These are phyloP conservation scores for Acephala macrosclerotiorum DNA, from an alignment of 2,329 filamentous ascomycete genomes.

Conservation along the genomic window DNA sequence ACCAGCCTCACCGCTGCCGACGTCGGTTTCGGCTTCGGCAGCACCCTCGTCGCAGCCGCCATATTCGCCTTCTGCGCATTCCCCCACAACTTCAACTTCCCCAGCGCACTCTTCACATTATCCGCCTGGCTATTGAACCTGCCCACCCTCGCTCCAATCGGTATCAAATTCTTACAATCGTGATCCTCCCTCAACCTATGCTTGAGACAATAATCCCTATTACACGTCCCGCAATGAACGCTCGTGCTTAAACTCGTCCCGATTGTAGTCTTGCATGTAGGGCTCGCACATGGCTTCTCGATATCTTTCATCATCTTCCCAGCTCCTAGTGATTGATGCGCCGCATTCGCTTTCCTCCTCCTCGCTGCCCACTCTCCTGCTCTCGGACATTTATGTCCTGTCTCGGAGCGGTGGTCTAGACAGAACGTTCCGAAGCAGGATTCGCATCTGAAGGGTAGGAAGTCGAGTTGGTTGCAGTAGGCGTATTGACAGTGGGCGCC, in stretches of 20 bases:
- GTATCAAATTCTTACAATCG: conserved; percentile 79
- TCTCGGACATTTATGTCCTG: conserved; percentile 73
- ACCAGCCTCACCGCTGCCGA: conserved; percentile 69
- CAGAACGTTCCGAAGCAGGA: conserved; percentile 88
- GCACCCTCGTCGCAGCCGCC: conserved; percentile 51
- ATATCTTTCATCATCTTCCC: conserved; percentile 60
- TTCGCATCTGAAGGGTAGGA: conserved; percentile 93
- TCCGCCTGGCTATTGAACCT: conserved; percentile 60
- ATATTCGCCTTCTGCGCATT: conserved; percentile 70
- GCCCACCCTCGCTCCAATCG: conserved; percentile 58
- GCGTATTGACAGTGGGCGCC: conserved; percentile 90
- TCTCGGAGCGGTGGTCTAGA: conserved; percentile 90
- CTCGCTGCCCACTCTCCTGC: conserved; percentile 69
- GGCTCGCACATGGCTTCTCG: conserved; percentile 73
- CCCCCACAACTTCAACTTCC: conserved; percentile 82
- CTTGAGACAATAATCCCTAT: conserved; percentile 78
- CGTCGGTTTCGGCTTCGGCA: conserved; percentile 70
- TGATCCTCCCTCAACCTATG: conserved; percentile 83
- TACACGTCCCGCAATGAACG: conserved; percentile 76
- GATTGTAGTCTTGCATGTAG: conserved; percentile 73
- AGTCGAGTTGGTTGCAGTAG: conserved; percentile 95
- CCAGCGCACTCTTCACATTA: conserved; percentile 76
- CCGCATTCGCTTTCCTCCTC: conserved; percentile 60
- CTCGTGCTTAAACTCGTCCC: conserved; percentile 72
- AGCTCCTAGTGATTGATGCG: conserved; percentile 60